Evolutionary conservation across 179 eudicot genomes (phyloP).

Genomic region (Nepenthes alata): DNA sequence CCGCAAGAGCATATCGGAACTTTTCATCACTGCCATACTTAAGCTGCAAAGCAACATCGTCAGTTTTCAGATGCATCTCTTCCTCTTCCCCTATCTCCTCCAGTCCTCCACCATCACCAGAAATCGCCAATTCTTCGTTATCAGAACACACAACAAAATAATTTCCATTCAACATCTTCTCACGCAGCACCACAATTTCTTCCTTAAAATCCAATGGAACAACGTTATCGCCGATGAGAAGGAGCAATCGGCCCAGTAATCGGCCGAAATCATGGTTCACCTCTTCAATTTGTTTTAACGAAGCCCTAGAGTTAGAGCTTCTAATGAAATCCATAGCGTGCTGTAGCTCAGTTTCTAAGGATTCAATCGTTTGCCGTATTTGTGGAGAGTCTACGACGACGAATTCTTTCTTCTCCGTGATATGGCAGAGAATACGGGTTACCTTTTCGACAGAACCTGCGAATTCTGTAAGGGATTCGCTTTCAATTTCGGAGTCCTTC

Average conservation of each 20-base stretch:
- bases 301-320: slow-evolving; percentile 13
- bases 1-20: slow-evolving; percentile 36
- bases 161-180: slow-evolving; percentile 59
- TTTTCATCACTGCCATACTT: slow-evolving; percentile 67
- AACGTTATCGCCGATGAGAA: too few relatives aligned
- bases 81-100: slow-evolving; percentile 20
- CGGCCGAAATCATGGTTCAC: slow-evolving; percentile 52
- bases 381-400: slow-evolving; percentile 26
- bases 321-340: slow-evolving; percentile 28
- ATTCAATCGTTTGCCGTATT: slow-evolving; percentile 41
- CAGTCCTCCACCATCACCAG: slow-evolving; percentile 9
- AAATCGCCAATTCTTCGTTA: slow-evolving; percentile 18
- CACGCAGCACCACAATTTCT: slow-evolving; percentile 40
- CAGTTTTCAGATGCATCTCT: slow-evolving; percentile 24
- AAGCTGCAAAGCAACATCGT: slow-evolving; percentile 57
- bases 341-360: slow-evolving; percentile 39
- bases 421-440: slow-evolving; percentile 29
- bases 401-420: slow-evolving; percentile 11
- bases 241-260: slow-evolving; percentile 49
- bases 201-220: slow-evolving; percentile 22
- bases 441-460: slow-evolving; percentile 26
- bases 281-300: slow-evolving; percentile 26
- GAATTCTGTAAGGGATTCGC: slow-evolving; percentile 27
- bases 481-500: slow-evolving; percentile 20
- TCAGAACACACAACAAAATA: slow-evolving; percentile 21